These are phyloP conservation scores for Sugiyamaella neomexicana DNA, from an alignment of 1,139 yeast genomes.

Conservation along the genomic window DNA sequence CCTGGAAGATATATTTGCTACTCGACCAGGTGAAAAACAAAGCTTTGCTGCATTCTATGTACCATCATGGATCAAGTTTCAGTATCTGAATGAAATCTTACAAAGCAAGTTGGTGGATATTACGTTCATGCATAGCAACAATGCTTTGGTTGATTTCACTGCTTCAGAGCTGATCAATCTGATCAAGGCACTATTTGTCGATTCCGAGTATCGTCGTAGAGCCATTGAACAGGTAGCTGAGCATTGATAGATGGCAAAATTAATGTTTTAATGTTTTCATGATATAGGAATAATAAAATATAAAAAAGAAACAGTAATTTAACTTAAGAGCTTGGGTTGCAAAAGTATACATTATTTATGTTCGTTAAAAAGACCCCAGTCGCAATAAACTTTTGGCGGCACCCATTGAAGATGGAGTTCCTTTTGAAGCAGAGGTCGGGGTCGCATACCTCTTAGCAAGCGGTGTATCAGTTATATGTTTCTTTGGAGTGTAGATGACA, in stretches of 20 bases:
- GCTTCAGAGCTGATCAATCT: conserved; percentile 65
- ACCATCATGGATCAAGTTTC: conserved; percentile 44
- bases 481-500: conserved; percentile 13
- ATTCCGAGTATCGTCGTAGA: conserved; percentile 62
- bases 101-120: conserved; percentile 59
- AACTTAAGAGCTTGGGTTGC: too few species aligned
- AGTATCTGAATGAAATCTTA: conserved; percentile 39
- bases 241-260: not conserved
- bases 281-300: not conserved
- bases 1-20: conserved; percentile 32
- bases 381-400: conserved; percentile 51
- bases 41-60: conserved; percentile 37
- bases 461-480: conserved; percentile 15
- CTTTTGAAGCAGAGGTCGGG: conserved; percentile 29
- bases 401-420: conserved; percentile 51
- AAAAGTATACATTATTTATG: conserved; percentile 3
- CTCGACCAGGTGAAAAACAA: conserved; percentile 13
- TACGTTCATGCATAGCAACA: conserved; percentile 67
- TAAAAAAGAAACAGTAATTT: too few species aligned
- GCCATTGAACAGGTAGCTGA: conserved; percentile 58
- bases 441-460: not conserved
- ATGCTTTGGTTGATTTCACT: conserved; percentile 68
- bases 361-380: conserved; percentile 35
- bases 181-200: conserved; percentile 65
- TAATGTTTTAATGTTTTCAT: too few species aligned